phyloP scores from a whole-genome alignment of 345 rosid species.

The Eucalyptus paniculata region DNA sequence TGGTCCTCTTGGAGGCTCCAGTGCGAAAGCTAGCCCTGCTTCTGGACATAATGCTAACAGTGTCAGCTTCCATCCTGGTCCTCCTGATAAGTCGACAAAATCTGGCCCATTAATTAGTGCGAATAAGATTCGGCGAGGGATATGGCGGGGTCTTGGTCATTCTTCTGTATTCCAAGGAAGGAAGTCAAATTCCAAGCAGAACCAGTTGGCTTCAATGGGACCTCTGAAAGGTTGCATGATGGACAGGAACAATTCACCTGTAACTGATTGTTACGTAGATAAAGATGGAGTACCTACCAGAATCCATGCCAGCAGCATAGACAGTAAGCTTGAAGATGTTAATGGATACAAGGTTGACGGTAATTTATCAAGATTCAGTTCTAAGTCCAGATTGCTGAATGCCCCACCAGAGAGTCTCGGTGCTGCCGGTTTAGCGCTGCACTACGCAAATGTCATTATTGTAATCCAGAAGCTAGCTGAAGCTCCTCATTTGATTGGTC shows the following conservation, averaged over 20 bases:
- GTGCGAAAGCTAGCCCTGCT: slow-evolving; percentile 27
- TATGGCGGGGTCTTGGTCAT: slow-evolving; percentile 38
- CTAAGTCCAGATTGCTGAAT: slow-evolving; percentile 27
- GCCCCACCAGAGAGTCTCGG: slow-evolving; percentile 84
- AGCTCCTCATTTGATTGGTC: slow-evolving; percentile 90
- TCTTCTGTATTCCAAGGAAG: slow-evolving; percentile 23
- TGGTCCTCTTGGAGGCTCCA: slow-evolving; percentile 57
- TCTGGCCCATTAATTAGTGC: slow-evolving; percentile 46
- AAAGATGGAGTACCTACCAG: slow-evolving; percentile 8
- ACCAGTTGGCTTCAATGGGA: slow-evolving; percentile 63
- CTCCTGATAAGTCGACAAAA: slow-evolving; percentile 41
- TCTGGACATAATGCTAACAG: slow-evolving; percentile 33
- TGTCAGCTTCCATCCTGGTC: slow-evolving; percentile 51
- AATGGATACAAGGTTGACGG: neutral
- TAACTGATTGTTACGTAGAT: slow-evolving; percentile 18
- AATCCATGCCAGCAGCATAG: slow-evolving; percentile 17
- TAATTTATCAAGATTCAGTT: slow-evolving; percentile 18
- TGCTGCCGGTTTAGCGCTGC: slow-evolving; percentile 81
- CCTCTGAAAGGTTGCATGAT: slow-evolving; percentile 76
- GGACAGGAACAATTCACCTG: slow-evolving; percentile 14
- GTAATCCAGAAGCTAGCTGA: slow-evolving; percentile 83
- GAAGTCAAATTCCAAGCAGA: slow-evolving; percentile 33
- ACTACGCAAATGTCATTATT: slow-evolving; percentile 88
- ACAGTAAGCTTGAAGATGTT: slow-evolving; percentile 12
- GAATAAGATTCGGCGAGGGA: slow-evolving; percentile 34